These are phyloP conservation scores for Lecanicillium sp. DNA, from an alignment of 2,329 filamentous ascomycete species.

Conservation along the genomic window DNA sequence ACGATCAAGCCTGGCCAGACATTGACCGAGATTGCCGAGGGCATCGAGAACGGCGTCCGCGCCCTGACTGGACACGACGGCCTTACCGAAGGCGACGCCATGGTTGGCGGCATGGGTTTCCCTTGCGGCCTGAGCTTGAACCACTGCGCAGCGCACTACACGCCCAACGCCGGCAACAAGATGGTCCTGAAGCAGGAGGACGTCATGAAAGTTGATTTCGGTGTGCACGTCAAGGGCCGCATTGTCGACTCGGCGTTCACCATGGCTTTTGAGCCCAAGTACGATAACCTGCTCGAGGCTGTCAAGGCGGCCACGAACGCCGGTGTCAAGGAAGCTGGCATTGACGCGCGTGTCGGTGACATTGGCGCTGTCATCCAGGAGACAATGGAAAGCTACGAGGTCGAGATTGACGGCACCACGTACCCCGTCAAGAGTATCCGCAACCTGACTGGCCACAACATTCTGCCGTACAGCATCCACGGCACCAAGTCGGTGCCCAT, in stretches of 20 bases:
- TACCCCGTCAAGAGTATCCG: slow-evolving; percentile 79
- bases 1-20: slow-evolving; percentile 74
- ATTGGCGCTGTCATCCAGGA: slow-evolving; percentile 81
- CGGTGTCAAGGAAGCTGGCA: slow-evolving; percentile 76
- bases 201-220: slow-evolving; percentile 78
- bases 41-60: slow-evolving; percentile 78
- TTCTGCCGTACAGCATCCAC: slow-evolving; percentile 83
- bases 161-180: slow-evolving; percentile 80
- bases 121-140: slow-evolving; percentile 79
- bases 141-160: slow-evolving; percentile 80
- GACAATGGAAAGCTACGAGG: slow-evolving; percentile 87
- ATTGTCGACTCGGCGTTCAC: slow-evolving; percentile 82
- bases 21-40: slow-evolving; percentile 74
- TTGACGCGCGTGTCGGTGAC: slow-evolving; percentile 82
- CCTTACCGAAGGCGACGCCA: slow-evolving; percentile 67
- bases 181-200: slow-evolving; percentile 63
- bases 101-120: slow-evolving; percentile 79
- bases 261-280: slow-evolving; percentile 65
- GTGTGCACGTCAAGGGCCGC: slow-evolving; percentile 70
- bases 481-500: slow-evolving; percentile 91
- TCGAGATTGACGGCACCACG: slow-evolving; percentile 71
- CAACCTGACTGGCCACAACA: slow-evolving; percentile 85
- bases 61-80: slow-evolving; percentile 70
- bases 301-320: slow-evolving; percentile 76
- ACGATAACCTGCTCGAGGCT: slow-evolving; percentile 65